These are phyloP conservation scores for Aureobasidium sp. DNA, from an alignment of 2,329 filamentous ascomycete species.

Conservation along the genomic window DNA sequence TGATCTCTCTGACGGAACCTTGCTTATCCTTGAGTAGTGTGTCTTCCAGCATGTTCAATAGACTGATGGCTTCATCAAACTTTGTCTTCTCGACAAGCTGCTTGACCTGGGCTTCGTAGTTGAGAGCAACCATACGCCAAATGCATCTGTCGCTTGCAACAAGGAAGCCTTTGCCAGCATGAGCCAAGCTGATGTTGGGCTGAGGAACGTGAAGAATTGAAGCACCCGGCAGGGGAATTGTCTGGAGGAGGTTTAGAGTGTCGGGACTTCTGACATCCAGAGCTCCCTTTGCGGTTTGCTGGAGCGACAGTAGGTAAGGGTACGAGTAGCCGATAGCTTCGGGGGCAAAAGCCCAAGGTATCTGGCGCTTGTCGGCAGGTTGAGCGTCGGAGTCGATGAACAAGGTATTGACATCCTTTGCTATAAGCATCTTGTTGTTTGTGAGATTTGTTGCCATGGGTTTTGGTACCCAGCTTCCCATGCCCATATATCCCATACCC, in stretches of 20 bases:
- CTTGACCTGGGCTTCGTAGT: constrained; percentile 84
- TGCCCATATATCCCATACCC: constrained; percentile 94
- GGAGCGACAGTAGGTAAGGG: constrained; percentile 84
- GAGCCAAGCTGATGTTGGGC: constrained; percentile 86
- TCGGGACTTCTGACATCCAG: constrained; percentile 90
- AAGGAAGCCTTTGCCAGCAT: constrained; percentile 92
- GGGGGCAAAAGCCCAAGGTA: constrained; percentile 86
- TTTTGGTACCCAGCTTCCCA: constrained; percentile 85
- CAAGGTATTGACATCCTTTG: constrained; percentile 93
- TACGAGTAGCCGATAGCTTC: constrained; percentile 95
- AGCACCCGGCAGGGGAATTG: constrained; percentile 72
- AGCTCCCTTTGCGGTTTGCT: constrained; percentile 66
- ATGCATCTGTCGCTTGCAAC: constrained; percentile 85
- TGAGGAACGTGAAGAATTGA: constrained; percentile 85
- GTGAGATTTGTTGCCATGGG: constrained; percentile 77
- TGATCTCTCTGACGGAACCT: constrained; percentile 73
- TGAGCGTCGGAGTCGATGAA: constrained; percentile 84
- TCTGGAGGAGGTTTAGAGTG: constrained; percentile 83
- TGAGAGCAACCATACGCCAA: constrained; percentile 91
- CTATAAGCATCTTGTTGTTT: constrained; percentile 80
- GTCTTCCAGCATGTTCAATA: constrained; percentile 85
- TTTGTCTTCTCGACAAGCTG: constrained; percentile 66
- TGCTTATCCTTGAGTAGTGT: constrained; percentile 78
- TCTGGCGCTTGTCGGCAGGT: constrained; percentile 72
- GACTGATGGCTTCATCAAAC: constrained; percentile 87